Evolutionary conservation across 2,329 filamentous ascomycete species (phyloP).

Genomic region (Microdochium trichocladiopsis): DNA sequence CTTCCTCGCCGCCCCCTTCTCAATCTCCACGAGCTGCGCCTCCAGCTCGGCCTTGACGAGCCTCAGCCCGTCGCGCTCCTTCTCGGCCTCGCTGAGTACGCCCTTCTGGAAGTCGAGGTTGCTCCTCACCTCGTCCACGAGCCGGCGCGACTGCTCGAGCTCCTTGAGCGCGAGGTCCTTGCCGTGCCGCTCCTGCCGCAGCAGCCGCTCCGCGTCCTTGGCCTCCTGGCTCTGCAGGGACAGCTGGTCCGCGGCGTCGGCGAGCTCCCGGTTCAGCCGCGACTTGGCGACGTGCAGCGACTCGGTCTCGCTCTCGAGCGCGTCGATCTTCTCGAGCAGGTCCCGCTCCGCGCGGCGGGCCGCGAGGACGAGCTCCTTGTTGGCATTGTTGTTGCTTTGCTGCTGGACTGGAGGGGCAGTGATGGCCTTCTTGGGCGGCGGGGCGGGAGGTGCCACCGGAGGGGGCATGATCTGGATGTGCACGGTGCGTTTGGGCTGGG

Average conservation of each 20-base stretch:
- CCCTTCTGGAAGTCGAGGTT: background rate
- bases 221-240: background rate
- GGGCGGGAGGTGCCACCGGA: background rate
- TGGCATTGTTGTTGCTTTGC: background rate
- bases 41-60: background rate
- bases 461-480: conserved; percentile 1
- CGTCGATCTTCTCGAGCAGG: conserved; percentile 1
- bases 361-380: background rate
- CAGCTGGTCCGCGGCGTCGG: background rate
- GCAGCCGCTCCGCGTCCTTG: background rate
- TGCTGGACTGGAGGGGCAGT: background rate
- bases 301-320: conserved; percentile 1
- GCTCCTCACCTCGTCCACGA: background rate
- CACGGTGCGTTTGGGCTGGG: background rate
- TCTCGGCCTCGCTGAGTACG: background rate
- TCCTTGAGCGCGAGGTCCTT: background rate
- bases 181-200: conserved; percentile 1
- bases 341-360: background rate
- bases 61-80: background rate
- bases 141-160: background rate
- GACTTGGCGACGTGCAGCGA: background rate
- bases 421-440: background rate
- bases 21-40: background rate
- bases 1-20: background rate
- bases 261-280: background rate